phyloP scores from a whole-genome alignment of 2,329 filamentous ascomycete species.

The Ophiosphaerella herpotricha region DNA sequence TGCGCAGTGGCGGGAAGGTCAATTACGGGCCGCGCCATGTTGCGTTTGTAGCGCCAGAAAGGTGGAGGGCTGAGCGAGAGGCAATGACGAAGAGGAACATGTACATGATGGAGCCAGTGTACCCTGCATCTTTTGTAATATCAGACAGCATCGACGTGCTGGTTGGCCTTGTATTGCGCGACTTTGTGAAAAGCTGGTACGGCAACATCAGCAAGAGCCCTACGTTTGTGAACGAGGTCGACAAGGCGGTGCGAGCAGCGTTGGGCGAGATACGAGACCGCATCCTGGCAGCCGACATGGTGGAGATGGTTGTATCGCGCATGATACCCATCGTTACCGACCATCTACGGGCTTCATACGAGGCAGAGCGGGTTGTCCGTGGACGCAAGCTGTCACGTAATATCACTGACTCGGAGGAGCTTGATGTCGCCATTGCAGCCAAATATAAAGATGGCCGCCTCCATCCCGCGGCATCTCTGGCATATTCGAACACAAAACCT shows the following conservation, averaged over 20 bases:
- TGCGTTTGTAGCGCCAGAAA: conserved; percentile 64
- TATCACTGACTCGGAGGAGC: conserved; percentile 93
- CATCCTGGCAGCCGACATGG: conserved; percentile 76
- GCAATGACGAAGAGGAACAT: conserved; percentile 67
- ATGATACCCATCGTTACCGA: conserved; percentile 86
- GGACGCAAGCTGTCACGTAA: conserved; percentile 86
- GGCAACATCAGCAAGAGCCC: conserved; percentile 79
- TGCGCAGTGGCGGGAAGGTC: conserved; percentile 47
- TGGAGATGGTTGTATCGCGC: conserved; percentile 78
- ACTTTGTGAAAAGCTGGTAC: conserved; percentile 92
- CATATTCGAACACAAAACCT: conserved; percentile 81
- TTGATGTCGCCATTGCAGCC: conserved; percentile 92
- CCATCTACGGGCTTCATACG: conserved; percentile 88
- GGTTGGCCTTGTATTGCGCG: conserved; percentile 74
- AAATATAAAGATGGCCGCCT: conserved; percentile 89
- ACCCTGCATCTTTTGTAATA: conserved; percentile 74
- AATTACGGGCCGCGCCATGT: conserved; percentile 47
- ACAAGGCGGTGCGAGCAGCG: conserved; percentile 75
- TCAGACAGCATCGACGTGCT: conserved; percentile 80
- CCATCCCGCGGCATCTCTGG: conserved; percentile 81
- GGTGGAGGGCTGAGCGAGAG: conserved; percentile 73
- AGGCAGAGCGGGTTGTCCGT: conserved; percentile 83
- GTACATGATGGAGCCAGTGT: conserved; percentile 71
- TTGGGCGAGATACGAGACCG: conserved; percentile 73
- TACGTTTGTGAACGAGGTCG: conserved; percentile 83